A percentile compares a stretch with the other conserved stretches of the same genome.
Conservation (phyloP, 495 filamentous ascomycete species). For the Tetracladium marchalianum region DNA sequence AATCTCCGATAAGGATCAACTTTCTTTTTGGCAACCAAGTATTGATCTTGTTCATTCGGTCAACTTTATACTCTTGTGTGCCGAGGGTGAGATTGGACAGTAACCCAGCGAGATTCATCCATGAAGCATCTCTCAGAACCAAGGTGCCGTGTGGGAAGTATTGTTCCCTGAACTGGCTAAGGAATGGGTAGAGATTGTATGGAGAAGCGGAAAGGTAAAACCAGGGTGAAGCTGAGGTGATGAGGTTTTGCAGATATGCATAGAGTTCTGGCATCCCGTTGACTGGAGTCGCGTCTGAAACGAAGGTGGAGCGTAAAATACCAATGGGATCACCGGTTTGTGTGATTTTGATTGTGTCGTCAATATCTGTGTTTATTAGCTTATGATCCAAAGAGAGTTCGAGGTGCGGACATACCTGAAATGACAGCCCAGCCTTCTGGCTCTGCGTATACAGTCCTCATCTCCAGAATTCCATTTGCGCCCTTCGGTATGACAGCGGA, state of each 20-base stretch:
- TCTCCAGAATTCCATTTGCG: constrained; percentile 35
- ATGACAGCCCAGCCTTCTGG: constrained; percentile 81
- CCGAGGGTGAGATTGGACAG: constrained; percentile 69
- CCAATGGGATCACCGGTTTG: constrained; percentile 68
- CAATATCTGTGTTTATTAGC: constrained; percentile 52
- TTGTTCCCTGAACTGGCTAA: constrained; percentile 57
- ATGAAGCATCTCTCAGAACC: constrained; percentile 76
- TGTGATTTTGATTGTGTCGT: constrained; percentile 93
- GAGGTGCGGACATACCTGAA: constrained; percentile 41
- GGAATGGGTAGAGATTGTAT: constrained; percentile 88
- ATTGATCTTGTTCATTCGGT: constrained; percentile 66
- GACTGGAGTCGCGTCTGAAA: constrained; percentile 58
- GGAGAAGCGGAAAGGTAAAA: constrained; percentile 94
- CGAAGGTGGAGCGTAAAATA: constrained; percentile 76
- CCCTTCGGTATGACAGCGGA: constrained; percentile 37
- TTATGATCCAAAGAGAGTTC: neutral
- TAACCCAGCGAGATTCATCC: constrained; percentile 76
- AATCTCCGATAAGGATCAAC: constrained; percentile 80
- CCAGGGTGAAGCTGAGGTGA: constrained; percentile 56
- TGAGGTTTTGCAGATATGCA: constrained; percentile 40
- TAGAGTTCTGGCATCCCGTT: constrained; percentile 82
- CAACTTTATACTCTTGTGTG: constrained; percentile 81
- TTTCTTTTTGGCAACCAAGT: constrained; percentile 65
- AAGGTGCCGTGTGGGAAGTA: constrained; percentile 71
- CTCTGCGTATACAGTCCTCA: constrained; percentile 63